Percentiles rank a stretch among this genome's conserved stretches.
Evolutionary conservation across 106 monocot genomes (phyloP).

Genomic region (Ottelia alismoides): DNA sequence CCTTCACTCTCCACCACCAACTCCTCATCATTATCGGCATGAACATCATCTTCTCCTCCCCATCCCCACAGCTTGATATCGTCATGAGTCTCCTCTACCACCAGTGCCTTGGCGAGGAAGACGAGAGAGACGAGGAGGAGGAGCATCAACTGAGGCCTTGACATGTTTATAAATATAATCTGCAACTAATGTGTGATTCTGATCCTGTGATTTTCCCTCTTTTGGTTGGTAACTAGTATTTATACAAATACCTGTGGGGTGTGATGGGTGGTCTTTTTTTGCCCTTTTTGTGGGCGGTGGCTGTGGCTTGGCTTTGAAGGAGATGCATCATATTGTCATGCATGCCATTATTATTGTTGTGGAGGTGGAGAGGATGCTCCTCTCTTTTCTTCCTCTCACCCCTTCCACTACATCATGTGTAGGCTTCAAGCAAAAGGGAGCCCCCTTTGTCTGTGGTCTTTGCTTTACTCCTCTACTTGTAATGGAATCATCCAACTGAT

Average conservation of each 20-base stretch:
- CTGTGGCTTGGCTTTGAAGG: too few species aligned
- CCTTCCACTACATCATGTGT: constrained; percentile 1
- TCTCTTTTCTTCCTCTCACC: background rate
- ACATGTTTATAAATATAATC: background rate
- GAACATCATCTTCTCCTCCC: constrained; percentile 1
- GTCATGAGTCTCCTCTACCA: constrained; percentile 2
- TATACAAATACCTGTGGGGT: too few species aligned
- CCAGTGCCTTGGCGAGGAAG: too few species aligned
- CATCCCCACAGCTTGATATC: constrained; percentile 12
- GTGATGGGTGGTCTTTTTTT: too few species aligned
- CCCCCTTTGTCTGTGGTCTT: constrained; percentile 9
- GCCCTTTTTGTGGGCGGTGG: too few species aligned
- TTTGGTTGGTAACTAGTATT: constrained; percentile 7
- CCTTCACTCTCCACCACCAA: constrained; percentile 10
- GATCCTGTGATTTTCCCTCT: constrained; percentile 9
- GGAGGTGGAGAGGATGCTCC: background rate
- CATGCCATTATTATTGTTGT: background rate
- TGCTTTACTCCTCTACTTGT: constrained; percentile 28
- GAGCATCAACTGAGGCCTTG: too few species aligned
- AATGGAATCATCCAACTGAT: too few species aligned
- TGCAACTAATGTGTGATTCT: background rate
- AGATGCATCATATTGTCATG: too few species aligned
- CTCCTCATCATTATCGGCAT: background rate
- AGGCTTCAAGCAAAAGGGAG: constrained; percentile 16
- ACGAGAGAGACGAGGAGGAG: background rate